phyloP scores from a whole-genome alignment of 2,329 filamentous ascomycete species.

The Colletotrichum sp. region DNA sequence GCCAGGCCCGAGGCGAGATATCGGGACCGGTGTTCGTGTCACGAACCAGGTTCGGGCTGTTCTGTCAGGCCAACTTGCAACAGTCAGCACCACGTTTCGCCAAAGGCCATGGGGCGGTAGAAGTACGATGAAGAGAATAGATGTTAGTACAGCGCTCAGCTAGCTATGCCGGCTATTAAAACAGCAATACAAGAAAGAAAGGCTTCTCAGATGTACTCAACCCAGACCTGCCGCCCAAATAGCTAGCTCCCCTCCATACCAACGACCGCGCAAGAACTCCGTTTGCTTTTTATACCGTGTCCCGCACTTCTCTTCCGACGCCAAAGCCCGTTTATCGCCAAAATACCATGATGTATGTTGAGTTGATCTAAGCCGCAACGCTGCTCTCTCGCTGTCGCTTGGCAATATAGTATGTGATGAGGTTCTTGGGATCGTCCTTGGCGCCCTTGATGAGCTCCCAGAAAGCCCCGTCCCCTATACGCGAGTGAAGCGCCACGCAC shows the following conservation, averaged over 20 bases:
- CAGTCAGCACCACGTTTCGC: background rate
- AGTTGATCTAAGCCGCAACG: background rate
- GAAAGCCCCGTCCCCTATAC: constrained; percentile 65
- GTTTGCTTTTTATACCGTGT: background rate
- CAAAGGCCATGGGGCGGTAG: background rate
- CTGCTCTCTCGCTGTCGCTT: constrained; percentile 65
- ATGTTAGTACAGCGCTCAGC: constrained; percentile 15
- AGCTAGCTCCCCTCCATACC: constrained; percentile 1
- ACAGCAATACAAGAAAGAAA: constrained; percentile 11
- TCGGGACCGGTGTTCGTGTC: background rate
- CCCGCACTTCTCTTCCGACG: background rate
- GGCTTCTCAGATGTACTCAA: constrained; percentile 11
- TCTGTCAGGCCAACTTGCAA: background rate
- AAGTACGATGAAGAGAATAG: background rate
- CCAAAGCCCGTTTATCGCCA: background rate
- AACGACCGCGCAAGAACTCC: background rate
- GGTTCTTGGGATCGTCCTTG: constrained; percentile 74
- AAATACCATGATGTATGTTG: too few relatives aligned
- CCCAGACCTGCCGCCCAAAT: background rate
- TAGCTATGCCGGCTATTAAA: constrained; percentile 11
- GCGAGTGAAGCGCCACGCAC: constrained; percentile 73
- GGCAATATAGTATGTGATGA: constrained; percentile 83
- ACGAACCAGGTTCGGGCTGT: background rate
- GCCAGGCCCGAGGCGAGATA: background rate
- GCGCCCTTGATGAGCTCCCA: constrained; percentile 71